Evolutionary conservation across 106 monocot species (phyloP).

Genomic region (Cymbidium sinense): DNA sequence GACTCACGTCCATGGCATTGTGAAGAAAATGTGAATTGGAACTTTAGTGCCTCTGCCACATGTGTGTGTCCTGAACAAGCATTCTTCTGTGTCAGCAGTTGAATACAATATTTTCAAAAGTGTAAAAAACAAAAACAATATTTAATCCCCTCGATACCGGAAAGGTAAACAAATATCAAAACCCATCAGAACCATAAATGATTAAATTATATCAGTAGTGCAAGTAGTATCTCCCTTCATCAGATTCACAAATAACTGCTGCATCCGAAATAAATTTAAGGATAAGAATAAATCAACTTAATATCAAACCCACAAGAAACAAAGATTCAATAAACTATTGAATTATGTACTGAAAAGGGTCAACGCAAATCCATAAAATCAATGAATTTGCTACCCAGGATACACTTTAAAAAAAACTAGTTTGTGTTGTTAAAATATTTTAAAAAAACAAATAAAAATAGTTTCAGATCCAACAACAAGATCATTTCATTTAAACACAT

Average conservation of each 20-base stretch:
- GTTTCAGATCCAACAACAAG: no score
- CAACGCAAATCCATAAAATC: neutral
- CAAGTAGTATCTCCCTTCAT: neutral
- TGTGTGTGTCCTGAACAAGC: constrained; percentile 93
- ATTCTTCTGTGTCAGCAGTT: constrained; percentile 40
- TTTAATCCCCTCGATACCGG: constrained; percentile 13
- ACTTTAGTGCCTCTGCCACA: constrained; percentile 95
- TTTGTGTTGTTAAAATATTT: neutral
- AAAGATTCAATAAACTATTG: neutral
- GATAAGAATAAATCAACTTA: neutral
- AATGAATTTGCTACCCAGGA: neutral
- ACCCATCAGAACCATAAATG: neutral
- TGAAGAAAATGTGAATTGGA: constrained; percentile 98
- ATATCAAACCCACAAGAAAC: neutral
- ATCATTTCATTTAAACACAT: no score
- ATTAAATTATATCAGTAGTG: constrained; percentile 1
- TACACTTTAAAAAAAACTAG: neutral
- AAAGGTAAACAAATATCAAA: constrained; percentile 14
- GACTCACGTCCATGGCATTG: constrained; percentile 99
- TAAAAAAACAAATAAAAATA: neutral
- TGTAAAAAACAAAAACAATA: constrained; percentile 26
- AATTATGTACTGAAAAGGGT: neutral
- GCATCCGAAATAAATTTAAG: neutral
- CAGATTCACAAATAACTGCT: neutral
- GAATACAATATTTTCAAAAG: constrained; percentile 22